Base-by-base conservation (phyloP, 2,329 filamentous ascomycete species). In the Trichoderma pleuroti region DNA sequence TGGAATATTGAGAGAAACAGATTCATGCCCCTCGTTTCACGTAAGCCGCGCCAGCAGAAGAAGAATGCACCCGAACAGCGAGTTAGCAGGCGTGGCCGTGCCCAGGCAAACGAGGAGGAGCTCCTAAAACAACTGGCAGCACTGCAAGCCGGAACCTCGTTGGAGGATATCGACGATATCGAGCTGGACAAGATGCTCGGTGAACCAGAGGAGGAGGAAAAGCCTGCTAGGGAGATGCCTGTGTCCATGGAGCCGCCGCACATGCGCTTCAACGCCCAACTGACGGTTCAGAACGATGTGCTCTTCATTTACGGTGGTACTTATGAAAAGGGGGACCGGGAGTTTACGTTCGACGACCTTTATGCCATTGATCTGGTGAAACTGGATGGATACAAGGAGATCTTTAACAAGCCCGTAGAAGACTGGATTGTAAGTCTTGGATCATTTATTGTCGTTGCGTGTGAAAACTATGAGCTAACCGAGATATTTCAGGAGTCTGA, bases 1-100 rank as follows among this genome's bases (percentile, higher is more conserved):
- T 98, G 94, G 93, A 98, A 97, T 77, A 90, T 97, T 73, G 96
- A 98, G 77, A 89, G 95, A 71, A 99, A 99, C 79, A 87, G 96
- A 10, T 98, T 97, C 83, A 98, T 98, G 84, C 93, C 92, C 2
- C 85, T 98, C 57, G 84, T 85, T 11, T 84, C 98, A 59, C 87
- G 94, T 66, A 93, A 93, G 75, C 88, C 93, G 2, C 90, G 93
- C 30, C 84, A 86, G 24, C 87, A 88, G 61, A 92, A 90, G 75
- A 75, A 76, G 63, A 86, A 85, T 42, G 82, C 82, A 52, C 82
- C 80, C 16, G 87, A 87, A 75, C 86, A 89, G 68, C 84, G 90
- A 56, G 84, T 78, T 0, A 85, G 87, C 8, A 85, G 90, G 70
- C 86, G 92, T 72, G 92, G 88, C n/a, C 87, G 95, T 74, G 93